Percentiles rank a stretch among this genome's conserved stretches.
phyloP scores from a whole-genome alignment of 257 asterid genomes.

The Galeopsis tetrahit region DNA sequence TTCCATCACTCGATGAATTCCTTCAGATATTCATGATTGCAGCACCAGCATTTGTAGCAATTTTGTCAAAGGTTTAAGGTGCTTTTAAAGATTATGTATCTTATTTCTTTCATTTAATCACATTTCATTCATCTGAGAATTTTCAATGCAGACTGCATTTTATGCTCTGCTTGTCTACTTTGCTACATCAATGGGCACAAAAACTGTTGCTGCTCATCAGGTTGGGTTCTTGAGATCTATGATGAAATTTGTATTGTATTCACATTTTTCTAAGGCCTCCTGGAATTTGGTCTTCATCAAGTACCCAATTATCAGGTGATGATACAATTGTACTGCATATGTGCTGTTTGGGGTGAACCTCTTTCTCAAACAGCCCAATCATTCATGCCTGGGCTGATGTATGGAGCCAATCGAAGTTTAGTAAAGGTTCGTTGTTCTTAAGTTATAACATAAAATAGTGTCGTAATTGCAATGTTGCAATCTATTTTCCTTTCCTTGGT shows the following conservation, averaged over 20 bases:
- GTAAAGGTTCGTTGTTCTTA: conserved; percentile 54
- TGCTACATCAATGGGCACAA: conserved; percentile 82
- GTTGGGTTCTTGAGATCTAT: conserved; percentile 38
- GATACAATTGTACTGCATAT: conserved; percentile 77
- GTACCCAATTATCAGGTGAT: conserved; percentile 57
- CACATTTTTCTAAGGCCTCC: conserved; percentile 14
- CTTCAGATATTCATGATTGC: conserved; percentile 66
- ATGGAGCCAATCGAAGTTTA: conserved; percentile 70
- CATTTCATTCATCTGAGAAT: conserved; percentile 28
- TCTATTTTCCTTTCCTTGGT: not conserved
- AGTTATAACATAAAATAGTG: not conserved
- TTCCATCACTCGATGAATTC: conserved; percentile 65
- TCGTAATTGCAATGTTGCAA: not conserved
- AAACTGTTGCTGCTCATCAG: conserved; percentile 86
- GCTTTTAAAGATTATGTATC: conserved; percentile 27
- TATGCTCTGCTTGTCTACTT: conserved; percentile 76
- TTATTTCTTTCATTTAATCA: conserved; percentile 13
- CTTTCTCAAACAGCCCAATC: conserved; percentile 94
- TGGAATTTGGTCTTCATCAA: conserved; percentile 12
- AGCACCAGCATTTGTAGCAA: conserved; percentile 79
- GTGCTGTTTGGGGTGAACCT: conserved; percentile 88
- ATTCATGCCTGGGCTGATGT: conserved; percentile 82
- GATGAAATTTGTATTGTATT: not conserved
- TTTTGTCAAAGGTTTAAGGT: conserved; percentile 72
- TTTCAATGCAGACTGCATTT: conserved; percentile 52